Base-by-base conservation (phyloP, 1,139 yeast species). In the Pichia sp. region DNA sequence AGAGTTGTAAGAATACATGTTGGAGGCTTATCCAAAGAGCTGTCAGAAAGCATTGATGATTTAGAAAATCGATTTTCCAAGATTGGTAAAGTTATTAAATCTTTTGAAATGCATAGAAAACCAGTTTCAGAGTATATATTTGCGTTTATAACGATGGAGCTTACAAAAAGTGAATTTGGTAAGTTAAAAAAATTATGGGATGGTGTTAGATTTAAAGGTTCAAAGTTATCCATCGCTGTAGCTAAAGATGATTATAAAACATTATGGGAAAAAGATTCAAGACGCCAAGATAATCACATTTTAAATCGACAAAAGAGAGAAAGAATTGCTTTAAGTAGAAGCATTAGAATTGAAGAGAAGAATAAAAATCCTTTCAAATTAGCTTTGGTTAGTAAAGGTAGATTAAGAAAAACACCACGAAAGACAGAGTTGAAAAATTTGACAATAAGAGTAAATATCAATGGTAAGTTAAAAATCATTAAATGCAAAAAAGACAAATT, bases 121-220 rank as follows among this genome's bases (percentile, higher is more conserved):
- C 75, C 44, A 35, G 64, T 50, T 44, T 53, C 62, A 35, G 82
- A 78, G 41, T 74, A 69, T 45, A 70, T 71, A 55, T 90, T 80
- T 67, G 97, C 82, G 1, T 87, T 74, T 55, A 62, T 85, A 2
- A 78, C 83, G 10, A 64, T 90, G 61, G 65, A 69, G 10, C 62
- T 81, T n/a, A 65, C 71, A 0, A 67, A 70, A 8, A 66, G 67
- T 20, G 64, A 70, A 28, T 73, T 69, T 48, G 67, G 64, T 1
- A 73, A 74, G 39, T 64, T 90, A 48, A 73, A 74, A 49, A 61
- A 66, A 6, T 68, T 83, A 1, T 73, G 86, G 50, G 74, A 86
- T 59, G 94, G 90, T 24, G 76, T 82, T 1, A 73, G 73, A 35
- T 90, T 74, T 62, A 87, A 85, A 73, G 96, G 95, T 1, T 71